Percentiles rank a stretch among this genome's conserved stretches.
phyloP scores from a whole-genome alignment of 352 stramenopile species.

The Discostella stelligera region DNA sequence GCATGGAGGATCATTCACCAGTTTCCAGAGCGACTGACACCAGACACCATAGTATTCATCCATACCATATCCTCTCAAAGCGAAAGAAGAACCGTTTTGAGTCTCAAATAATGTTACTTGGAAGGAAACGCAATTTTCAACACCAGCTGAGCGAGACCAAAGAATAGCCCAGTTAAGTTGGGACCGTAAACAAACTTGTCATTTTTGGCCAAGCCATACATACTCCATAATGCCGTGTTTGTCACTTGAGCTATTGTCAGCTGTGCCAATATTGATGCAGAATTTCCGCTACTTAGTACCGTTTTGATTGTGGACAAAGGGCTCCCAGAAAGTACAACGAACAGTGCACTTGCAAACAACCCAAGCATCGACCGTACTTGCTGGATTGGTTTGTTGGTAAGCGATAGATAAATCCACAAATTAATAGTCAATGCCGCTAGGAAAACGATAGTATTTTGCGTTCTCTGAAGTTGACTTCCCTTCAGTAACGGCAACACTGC shows the following conservation, averaged over 20 bases:
- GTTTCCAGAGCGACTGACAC: too few species aligned
- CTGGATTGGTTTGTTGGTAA: slow-evolving; percentile 33
- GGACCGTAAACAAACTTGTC: slow-evolving; percentile 61
- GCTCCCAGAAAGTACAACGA: slow-evolving; percentile 48
- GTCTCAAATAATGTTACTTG: slow-evolving; percentile 4
- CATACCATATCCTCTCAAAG: neutral
- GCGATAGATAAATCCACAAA: slow-evolving; percentile 49
- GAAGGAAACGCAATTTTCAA: slow-evolving; percentile 47
- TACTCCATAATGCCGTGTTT: slow-evolving; percentile 57
- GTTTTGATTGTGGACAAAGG: slow-evolving; percentile 49
- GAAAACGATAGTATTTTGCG: slow-evolving; percentile 34
- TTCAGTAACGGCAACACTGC: slow-evolving; percentile 51
- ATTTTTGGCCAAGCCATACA: slow-evolving; percentile 50
- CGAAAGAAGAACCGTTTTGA: neutral
- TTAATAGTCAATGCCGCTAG: slow-evolving; percentile 33
- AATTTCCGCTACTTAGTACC: slow-evolving; percentile 43
- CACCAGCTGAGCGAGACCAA: slow-evolving; percentile 40
- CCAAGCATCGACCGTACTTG: slow-evolving; percentile 36
- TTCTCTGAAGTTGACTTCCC: slow-evolving; percentile 31
- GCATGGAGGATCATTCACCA: too few species aligned
- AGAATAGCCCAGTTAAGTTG: slow-evolving; percentile 33
- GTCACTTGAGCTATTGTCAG: slow-evolving; percentile 50
- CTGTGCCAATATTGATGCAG: slow-evolving; percentile 44
- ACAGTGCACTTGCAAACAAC: slow-evolving; percentile 47
- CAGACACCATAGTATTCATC: neutral